Base-by-base conservation (phyloP, 169 alveolate species). In the Theileria luwenshuni region DNA sequence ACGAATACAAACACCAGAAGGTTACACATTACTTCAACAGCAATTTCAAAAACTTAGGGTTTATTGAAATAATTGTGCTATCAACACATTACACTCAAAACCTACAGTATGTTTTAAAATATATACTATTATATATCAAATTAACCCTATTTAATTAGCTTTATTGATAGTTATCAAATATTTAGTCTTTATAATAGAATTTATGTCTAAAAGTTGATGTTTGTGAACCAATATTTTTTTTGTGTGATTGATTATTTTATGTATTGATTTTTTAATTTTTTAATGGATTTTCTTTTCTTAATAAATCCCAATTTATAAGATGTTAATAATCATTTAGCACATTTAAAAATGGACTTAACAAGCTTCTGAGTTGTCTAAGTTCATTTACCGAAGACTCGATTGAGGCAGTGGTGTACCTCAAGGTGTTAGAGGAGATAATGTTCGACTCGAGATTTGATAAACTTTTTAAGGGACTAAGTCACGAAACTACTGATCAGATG, bases 1-100 rank as follows among this genome's bases (percentile, higher is more conserved):
- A 25, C 12, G 65, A 56, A 21, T 56, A 56, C 45, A 21, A 56
- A 19, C 25, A 32, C 1, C 65, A 56, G 32, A 56, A 21, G 38
- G 45, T 56, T 2, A 1, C 32, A 0, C 65, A 56, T 38, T 56
- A 27, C 21, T 56, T 56, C 65, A 56, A 21, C 38, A 56, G 1
- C 42, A 56, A 21, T 21, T 2, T 21, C 65, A 15, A 5, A 19
- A 21, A 43, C 33, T 13, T n/a, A 43, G 47, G 30, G 21, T 21
- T 2, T 43, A 13, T 25, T 38, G 65, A 56, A 21, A 56, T 56
- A 56, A 27, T 21, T 15, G 25, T 56, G 21, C 65, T 56, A 27
- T 28, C 65, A 6, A 56, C 65, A 6, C 25, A 56, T 2, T 56
- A 56, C 32, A 56, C 65, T 12, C 65, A 56, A 27, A 56, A 56